Evolutionary conservation across 208 protist species (phyloP).

Genomic region (Giardia duodenalis): DNA sequence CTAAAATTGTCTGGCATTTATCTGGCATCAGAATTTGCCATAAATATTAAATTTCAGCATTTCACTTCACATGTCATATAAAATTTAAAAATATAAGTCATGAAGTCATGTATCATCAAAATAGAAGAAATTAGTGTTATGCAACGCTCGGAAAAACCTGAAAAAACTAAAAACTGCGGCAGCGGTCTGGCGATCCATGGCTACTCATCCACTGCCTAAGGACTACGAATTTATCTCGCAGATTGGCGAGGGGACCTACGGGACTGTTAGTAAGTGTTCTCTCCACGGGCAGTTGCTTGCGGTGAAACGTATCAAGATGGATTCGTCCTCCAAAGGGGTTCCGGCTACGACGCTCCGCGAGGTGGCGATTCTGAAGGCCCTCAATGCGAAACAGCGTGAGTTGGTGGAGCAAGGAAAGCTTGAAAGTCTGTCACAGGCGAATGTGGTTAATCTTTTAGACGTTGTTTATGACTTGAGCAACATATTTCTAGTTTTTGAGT

Average conservation of each 20-base stretch:
- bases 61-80: too few relatives aligned
- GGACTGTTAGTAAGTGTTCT: background rate
- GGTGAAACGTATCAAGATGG: background rate
- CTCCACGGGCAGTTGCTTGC: background rate
- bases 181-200: too few relatives aligned
- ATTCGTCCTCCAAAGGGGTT: slow-evolving; percentile 42
- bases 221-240: background rate
- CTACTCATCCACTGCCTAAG: background rate
- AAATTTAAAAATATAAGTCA: too few relatives aligned
- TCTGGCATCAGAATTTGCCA: too few relatives aligned
- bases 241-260: background rate
- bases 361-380: slow-evolving; percentile 67
- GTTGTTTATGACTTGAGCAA: slow-evolving; percentile 55
- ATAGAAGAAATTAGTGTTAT: too few relatives aligned
- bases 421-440: slow-evolving; percentile 81
- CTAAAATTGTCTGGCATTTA: too few relatives aligned
- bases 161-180: too few relatives aligned
- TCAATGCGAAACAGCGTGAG: background rate
- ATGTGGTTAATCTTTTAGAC: slow-evolving; percentile 63
- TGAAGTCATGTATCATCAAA: too few relatives aligned
- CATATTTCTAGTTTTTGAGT: slow-evolving; percentile 60
- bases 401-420: background rate
- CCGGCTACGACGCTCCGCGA: slow-evolving; percentile 83
- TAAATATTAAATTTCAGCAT: too few relatives aligned
- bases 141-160: too few relatives aligned